Evolutionary conservation across 2,329 filamentous ascomycete genomes (phyloP).

Genomic region (Aspergillus piperis): DNA sequence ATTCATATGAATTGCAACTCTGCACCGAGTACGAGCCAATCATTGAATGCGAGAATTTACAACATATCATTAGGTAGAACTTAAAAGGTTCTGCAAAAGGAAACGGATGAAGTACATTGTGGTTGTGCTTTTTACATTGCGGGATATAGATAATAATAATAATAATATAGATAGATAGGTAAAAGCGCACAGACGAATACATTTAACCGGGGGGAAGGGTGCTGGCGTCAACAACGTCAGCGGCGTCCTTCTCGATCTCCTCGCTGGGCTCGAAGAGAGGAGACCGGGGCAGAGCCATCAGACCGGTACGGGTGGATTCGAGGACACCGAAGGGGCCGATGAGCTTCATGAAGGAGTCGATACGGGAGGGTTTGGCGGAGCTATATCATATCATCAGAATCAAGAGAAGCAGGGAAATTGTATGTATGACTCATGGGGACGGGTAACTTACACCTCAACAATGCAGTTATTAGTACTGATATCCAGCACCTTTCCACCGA

Average conservation of each 20-base stretch:
- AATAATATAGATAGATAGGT: not conserved
- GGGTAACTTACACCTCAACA: constrained; percentile 78
- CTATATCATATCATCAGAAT: constrained; percentile 44
- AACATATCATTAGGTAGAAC: not conserved
- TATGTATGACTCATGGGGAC: not conserved
- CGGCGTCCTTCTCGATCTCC: constrained; percentile 79
- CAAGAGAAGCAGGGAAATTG: too few relatives aligned
- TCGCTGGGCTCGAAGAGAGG: constrained; percentile 76
- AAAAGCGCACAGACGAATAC: not conserved
- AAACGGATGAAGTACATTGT: constrained; percentile 2
- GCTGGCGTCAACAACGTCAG: constrained; percentile 93
- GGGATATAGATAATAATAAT: constrained; percentile 8
- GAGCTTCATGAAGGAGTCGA: constrained; percentile 97
- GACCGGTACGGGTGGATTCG: constrained; percentile 89
- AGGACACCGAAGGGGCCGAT: constrained; percentile 93
- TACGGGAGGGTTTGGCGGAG: constrained; percentile 88
- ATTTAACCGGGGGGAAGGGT: constrained; percentile 83
- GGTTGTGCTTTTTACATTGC: constrained; percentile 19
- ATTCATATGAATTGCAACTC: too few relatives aligned
- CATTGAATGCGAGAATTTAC: not conserved
- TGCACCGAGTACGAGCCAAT: too few relatives aligned
- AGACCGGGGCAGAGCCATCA: constrained; percentile 95
- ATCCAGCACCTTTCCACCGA: constrained; percentile 94
- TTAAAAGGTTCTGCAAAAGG: too few relatives aligned
- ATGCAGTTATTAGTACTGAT: constrained; percentile 99